Evolutionary conservation across 306 rosid species (phyloP), one percentile per base, ranked within the genome.

Genomic region (Vigna reflexopilosa): DNA sequence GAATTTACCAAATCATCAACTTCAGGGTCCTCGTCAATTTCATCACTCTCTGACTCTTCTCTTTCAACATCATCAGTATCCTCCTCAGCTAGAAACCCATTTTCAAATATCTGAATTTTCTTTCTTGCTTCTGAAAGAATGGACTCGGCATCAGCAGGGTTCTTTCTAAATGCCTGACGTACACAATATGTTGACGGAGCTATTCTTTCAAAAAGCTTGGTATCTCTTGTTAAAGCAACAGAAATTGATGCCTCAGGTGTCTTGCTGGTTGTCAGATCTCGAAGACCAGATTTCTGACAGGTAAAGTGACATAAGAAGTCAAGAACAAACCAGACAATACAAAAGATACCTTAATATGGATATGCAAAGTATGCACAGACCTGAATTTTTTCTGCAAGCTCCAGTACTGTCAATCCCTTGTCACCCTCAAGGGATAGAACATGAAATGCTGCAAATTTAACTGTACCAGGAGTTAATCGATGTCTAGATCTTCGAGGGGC

Each of bases 341-440:
- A 59, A 55, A 61, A 49, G 59, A 20, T 8, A 72, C 55, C 28
- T 61, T 54, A 63, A 72, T 54, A 57, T 22, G 54, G 44, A 59
- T 13, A 67, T 32, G 76, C 58, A 19, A 67, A 42, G 47, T 42
- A 2, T 42, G 13, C 10, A 47, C 70, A 75, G 73, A 95, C 98
- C 97, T 95, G 98, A 87, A 95, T 95, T 86, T 95, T 95, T 51
- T 95, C 98, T n/a, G 98, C 98, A 66, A 95, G 98, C 74, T 95
- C 98, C 82, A 92, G 80, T 40, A 95, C 98, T 1, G 89, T 95
- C 77, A 95, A 77, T 67, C 98, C 98, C 83, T 87, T 80, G 61
- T 90, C 82, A 73, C 96, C 97, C 89, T 95, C 98, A 13, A 95
- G 88, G 3, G 98, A 95, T 79, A 95, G 97, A 69, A 92, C 98